Evolutionary conservation across 2,329 filamentous ascomycete species (phyloP).

Genomic region (Huntiella bhutanensis): DNA sequence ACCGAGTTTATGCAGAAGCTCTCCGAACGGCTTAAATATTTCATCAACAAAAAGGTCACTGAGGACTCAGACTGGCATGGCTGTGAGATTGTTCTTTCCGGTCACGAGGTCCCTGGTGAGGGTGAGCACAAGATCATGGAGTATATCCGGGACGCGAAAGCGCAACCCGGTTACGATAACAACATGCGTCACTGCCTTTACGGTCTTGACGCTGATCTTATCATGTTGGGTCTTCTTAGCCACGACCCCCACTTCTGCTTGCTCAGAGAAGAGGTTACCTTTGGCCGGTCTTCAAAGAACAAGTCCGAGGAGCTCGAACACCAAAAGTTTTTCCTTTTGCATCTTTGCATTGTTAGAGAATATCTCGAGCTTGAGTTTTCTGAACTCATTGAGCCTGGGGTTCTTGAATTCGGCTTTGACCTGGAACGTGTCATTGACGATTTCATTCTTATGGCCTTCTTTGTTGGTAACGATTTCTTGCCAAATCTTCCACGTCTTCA

Average conservation of each 20-base stretch:
- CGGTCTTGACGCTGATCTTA: slow-evolving; percentile 89
- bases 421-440: slow-evolving; percentile 96
- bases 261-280: slow-evolving; percentile 91
- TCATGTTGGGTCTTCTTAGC: slow-evolving; percentile 93
- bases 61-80: slow-evolving; percentile 96
- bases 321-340: slow-evolving; percentile 95
- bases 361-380: slow-evolving; percentile 96
- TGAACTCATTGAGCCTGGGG: slow-evolving; percentile 58
- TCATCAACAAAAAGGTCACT: slow-evolving; percentile 95
- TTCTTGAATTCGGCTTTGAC: slow-evolving; percentile 63
- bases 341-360: slow-evolving; percentile 92
- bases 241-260: slow-evolving; percentile 98
- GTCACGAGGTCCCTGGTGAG: slow-evolving; percentile 93
- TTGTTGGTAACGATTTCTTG: slow-evolving; percentile 97
- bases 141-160: slow-evolving; percentile 94
- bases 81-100: slow-evolving; percentile 86
- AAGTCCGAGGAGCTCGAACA: slow-evolving; percentile 96
- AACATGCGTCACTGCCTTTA: slow-evolving; percentile 95
- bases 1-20: slow-evolving; percentile 97
- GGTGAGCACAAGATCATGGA: slow-evolving; percentile 99
- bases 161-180: slow-evolving; percentile 76
- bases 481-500: slow-evolving; percentile 90
- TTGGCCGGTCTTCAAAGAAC: slow-evolving; percentile 67
- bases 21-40: slow-evolving; percentile 87
- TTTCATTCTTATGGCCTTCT: slow-evolving; percentile 99